Evolutionary conservation across 2,329 filamentous ascomycete species (phyloP), one percentile per base, ranked within the genome.

Genomic region (Alternaria sp.): DNA sequence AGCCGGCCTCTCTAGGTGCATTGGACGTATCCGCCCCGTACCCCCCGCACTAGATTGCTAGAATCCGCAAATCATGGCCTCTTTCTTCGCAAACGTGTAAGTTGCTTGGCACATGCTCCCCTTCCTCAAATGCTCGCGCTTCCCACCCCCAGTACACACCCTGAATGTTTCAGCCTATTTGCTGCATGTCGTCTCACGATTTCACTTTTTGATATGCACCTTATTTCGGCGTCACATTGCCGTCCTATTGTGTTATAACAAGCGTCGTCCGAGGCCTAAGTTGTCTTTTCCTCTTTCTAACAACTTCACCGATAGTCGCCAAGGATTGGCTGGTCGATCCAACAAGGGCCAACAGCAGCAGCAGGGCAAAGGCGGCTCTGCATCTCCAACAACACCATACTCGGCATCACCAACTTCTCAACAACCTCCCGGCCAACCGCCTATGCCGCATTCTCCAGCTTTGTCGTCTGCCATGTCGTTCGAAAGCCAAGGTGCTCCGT

Each of bases 391-490:
- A 47, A 68, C 70, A 34, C 68, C 62, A 62, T 78, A 77, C 60
- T 70, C 75, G 14, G 68, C 69, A 26, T 78, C 75, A 39, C 74
- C 76, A 30, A 78, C 75, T 58, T 74, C 72, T 54, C 71, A 72
- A 57, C 74, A 75, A 59, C 59, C 69, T 46, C 70, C 71, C 51
- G 70, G 62, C 63, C 67, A 75, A 61, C 80, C 75, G 57, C 73
- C 73, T 57, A 75, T 77, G 73, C 75, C 63, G 62, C 69, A 73
- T 55, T 78, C 72, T 39, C 77, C 72, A 36, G 74, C 71, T 48
- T 60, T 73, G 59, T 76, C 69, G 47, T 72, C 76, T 49, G 67
- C 87, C 62, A 89, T 92, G 80, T 87, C 89, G 51, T 87, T 90
- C 81, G 89, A 91, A 85, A 89, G 70, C 79, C 85, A 71, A 82